Conservation (phyloP, 352 stramenopile genomes). For the Hyaloperonospora brassicae region DNA sequence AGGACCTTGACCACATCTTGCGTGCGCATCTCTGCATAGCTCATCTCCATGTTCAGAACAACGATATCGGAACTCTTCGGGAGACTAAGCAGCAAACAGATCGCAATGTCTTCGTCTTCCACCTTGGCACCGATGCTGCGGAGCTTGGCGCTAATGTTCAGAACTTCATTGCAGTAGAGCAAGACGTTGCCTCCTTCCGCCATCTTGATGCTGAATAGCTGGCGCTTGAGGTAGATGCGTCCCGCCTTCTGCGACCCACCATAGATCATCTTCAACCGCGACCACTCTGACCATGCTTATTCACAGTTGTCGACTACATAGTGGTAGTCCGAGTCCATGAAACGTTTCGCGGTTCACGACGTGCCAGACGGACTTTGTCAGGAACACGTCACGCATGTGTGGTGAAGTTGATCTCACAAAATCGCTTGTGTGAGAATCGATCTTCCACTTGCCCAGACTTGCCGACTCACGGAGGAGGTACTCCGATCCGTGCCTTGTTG, state of each 20-base stretch:
- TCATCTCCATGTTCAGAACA: slow-evolving; percentile 12
- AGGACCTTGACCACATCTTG: slow-evolving; percentile 17
- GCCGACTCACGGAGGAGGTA: too few relatives aligned
- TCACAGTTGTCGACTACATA: slow-evolving; percentile 18
- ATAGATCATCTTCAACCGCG: slow-evolving; percentile 9
- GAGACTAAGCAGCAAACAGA: slow-evolving; percentile 3
- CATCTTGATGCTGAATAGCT: slow-evolving; percentile 7
- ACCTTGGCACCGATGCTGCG: slow-evolving; percentile 5
- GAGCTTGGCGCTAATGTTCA: slow-evolving; percentile 6
- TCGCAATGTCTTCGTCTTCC: slow-evolving; percentile 5
- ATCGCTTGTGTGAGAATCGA: too few relatives aligned
- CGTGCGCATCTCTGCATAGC: slow-evolving; percentile 6
- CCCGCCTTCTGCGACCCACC: slow-evolving; percentile 16
- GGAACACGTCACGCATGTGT: too few relatives aligned
- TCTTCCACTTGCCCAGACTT: too few relatives aligned
- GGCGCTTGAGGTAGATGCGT: slow-evolving; percentile 22
- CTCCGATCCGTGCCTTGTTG: too few relatives aligned
- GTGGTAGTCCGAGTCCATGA: slow-evolving; percentile 21
- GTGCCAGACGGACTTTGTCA: too few relatives aligned
- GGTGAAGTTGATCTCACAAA: too few relatives aligned
- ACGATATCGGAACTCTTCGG: background rate
- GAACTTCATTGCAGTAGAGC: slow-evolving; percentile 2
- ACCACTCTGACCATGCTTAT: slow-evolving; percentile 5
- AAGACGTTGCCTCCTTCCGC: background rate
- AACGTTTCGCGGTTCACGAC: background rate